These are phyloP conservation scores for Diaporthe destruens DNA, from an alignment of 2,329 filamentous ascomycete species.

Conservation along the genomic window DNA sequence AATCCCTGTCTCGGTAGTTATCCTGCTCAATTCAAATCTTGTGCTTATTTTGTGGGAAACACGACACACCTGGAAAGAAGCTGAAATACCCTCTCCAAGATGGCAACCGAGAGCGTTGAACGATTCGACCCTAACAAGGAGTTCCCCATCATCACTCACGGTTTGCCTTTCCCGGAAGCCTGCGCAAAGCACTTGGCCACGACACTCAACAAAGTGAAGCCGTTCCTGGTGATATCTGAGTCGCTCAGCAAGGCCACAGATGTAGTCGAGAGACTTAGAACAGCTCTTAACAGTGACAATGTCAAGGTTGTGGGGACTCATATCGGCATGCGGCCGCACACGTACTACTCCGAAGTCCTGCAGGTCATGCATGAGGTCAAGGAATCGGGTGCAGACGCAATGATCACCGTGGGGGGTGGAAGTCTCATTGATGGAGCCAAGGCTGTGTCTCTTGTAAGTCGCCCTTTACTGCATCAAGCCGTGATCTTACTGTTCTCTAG, in stretches of 20 bases:
- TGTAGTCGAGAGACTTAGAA: constrained; percentile 40
- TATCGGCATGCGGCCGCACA: constrained; percentile 43
- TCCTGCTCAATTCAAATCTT: background rate
- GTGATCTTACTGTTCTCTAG: background rate
- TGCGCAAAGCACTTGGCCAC: constrained; percentile 39
- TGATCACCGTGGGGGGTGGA: constrained; percentile 44
- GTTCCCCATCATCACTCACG: constrained; percentile 41
- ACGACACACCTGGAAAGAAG: background rate
- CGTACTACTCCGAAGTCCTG: constrained; percentile 43
- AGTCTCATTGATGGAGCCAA: constrained; percentile 44
- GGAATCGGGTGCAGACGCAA: constrained; percentile 39
- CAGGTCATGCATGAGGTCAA: constrained; percentile 38
- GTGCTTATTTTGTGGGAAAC: background rate
- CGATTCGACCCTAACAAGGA: constrained; percentile 38
- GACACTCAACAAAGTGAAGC: constrained; percentile 39
- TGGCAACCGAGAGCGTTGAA: constrained; percentile 38
- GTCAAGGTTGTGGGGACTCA: constrained; percentile 38
- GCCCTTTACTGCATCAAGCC: background rate
- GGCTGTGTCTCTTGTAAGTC: constrained; percentile 39
- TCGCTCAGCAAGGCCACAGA: constrained; percentile 43
- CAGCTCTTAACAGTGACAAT: constrained; percentile 24
- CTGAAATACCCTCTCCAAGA: background rate
- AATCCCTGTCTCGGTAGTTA: constrained; percentile 9
- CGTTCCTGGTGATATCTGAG: constrained; percentile 43
- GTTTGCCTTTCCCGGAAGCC: constrained; percentile 42